A percentile compares a stretch with the other conserved stretches of the same genome.
Conservation (phyloP, 441 rosid genomes). For the Mallotus repandus region DNA sequence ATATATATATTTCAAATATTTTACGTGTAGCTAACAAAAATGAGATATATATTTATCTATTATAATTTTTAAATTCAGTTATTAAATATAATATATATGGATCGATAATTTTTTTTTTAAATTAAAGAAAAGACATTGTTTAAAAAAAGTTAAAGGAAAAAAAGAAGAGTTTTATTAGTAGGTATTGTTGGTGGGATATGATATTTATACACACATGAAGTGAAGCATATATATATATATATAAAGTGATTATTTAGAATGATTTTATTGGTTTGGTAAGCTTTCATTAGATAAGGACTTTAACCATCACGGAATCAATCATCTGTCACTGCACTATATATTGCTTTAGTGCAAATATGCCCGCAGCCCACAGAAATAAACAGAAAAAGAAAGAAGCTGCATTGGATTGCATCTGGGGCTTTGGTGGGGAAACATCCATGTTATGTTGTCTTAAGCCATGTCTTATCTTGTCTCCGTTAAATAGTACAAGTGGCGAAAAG, state of each 20-base stretch:
- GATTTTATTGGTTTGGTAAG: constrained; percentile 19
- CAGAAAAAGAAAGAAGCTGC: background rate
- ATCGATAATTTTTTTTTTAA: too few species aligned
- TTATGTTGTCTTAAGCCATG: background rate
- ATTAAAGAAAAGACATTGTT: too few species aligned
- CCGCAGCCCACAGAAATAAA: background rate
- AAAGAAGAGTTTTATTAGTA: background rate
- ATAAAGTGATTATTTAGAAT: constrained; percentile 3
- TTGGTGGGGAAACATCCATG: constrained; percentile 5
- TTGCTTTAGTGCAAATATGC: too few species aligned
- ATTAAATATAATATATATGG: too few species aligned
- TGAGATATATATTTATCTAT: too few species aligned
- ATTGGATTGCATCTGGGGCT: background rate
- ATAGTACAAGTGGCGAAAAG: too few species aligned
- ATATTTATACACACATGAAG: too few species aligned
- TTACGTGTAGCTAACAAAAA: too few species aligned
- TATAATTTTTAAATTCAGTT: too few species aligned
- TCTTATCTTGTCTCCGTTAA: too few species aligned
- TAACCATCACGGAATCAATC: constrained; percentile 21
- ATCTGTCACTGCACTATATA: background rate
- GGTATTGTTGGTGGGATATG: background rate
- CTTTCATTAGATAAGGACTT: constrained; percentile 24
- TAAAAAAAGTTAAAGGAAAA: background rate
- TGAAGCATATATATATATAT: too few species aligned
- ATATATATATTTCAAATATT: too few species aligned